Conservation (phyloP, 495 filamentous ascomycete species). For the Podospora didyma region DNA sequence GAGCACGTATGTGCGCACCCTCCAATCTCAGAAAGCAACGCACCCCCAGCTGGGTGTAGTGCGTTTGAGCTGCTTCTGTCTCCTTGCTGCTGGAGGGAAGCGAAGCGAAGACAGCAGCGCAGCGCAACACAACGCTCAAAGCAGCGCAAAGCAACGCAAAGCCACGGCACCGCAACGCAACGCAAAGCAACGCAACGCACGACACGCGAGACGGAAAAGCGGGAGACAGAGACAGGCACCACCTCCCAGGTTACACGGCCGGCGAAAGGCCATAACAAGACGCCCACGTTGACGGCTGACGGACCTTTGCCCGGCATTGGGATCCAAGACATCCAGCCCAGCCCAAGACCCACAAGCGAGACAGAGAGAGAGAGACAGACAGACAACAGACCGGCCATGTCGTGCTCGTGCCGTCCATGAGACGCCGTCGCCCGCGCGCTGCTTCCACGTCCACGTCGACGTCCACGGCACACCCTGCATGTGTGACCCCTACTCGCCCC, state of each 20-base stretch:
- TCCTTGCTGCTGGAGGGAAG: background rate
- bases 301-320: background rate
- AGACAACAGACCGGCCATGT: conserved; percentile 10
- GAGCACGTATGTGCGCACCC: conserved; percentile 17
- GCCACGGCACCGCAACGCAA: no score
- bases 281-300: conserved; percentile 21
- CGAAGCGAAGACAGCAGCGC: conserved; percentile 1
- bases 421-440: conserved; percentile 7
- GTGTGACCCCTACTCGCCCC: conserved; percentile 11
- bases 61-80: background rate
- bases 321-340: background rate
- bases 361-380: background rate
- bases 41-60: background rate
- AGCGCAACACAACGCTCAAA: background rate
- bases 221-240: background rate
- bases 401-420: conserved; percentile 20
- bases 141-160: no score
- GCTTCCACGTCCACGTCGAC: conserved; percentile 18
- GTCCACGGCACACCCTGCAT: conserved; percentile 23
- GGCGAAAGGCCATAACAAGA: conserved; percentile 6
- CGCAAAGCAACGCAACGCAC: no score
- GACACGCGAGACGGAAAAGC: no score
- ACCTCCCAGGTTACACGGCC: background rate
- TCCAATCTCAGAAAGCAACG: conserved; percentile 24
- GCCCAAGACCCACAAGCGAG: background rate